These are phyloP conservation scores for Trapa bicornis DNA, from an alignment of 345 rosid species.

Conservation along the genomic window DNA sequence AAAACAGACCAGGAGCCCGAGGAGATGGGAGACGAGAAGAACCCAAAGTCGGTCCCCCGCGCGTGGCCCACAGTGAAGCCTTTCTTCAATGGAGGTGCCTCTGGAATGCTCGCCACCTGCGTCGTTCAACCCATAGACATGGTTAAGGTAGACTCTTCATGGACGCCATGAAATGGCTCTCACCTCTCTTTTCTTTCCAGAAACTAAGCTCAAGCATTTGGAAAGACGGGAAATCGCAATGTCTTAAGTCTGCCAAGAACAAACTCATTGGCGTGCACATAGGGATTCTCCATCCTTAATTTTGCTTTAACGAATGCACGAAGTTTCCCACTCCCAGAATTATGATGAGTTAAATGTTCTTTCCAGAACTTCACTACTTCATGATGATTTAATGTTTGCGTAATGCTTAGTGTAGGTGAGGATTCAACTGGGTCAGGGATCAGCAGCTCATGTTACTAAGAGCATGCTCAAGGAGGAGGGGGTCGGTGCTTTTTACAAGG, in stretches of 20 bases:
- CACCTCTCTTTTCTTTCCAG: neutral
- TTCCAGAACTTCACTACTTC: neutral
- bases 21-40: constrained; percentile 64
- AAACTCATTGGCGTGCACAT: neutral
- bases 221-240: neutral
- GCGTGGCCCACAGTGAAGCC: constrained; percentile 80
- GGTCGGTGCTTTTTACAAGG: constrained; percentile 82
- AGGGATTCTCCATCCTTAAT: neutral
- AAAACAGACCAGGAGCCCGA: neutral
- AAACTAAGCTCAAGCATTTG: neutral
- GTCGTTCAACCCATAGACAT: constrained; percentile 95
- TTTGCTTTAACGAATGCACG: neutral
- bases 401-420: constrained; percentile 57
- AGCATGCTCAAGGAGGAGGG: constrained; percentile 85
- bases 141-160: constrained; percentile 55
- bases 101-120: constrained; percentile 99
- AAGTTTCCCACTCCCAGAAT: neutral
- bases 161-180: neutral
- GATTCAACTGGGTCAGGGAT: constrained; percentile 94
- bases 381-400: neutral
- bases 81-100: constrained; percentile 85
- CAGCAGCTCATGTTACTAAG: constrained; percentile 56
- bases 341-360: neutral
- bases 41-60: constrained; percentile 26
- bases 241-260: neutral